Conservation (phyloP, 257 asterid species). For the Solanum arcanum region DNA sequence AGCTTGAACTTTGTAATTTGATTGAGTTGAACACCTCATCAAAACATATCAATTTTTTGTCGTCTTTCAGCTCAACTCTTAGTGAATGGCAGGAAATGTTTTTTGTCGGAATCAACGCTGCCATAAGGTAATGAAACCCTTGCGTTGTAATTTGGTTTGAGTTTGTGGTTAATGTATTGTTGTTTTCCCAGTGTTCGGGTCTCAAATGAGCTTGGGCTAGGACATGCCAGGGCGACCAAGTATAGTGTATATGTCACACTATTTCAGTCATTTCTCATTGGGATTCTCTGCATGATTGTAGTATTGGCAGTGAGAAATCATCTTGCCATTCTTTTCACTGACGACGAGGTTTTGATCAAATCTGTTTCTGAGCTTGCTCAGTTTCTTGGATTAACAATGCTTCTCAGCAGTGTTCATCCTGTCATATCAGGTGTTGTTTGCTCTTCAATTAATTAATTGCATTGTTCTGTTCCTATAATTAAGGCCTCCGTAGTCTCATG, state of each 20-base stretch:
- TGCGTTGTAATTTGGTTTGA: not conserved
- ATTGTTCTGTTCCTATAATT: not conserved
- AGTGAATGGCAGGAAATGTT: slow-evolving; percentile 67
- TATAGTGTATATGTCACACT: slow-evolving; percentile 41
- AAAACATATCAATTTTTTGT: not conserved
- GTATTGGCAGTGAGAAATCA: slow-evolving; percentile 32
- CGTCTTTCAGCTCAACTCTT: slow-evolving; percentile 43
- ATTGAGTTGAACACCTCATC: not conserved
- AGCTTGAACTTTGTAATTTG: not conserved
- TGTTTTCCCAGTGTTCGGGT: slow-evolving; percentile 35
- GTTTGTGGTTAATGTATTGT: not conserved
- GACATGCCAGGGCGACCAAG: slow-evolving; percentile 45
- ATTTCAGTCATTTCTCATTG: slow-evolving; percentile 32
- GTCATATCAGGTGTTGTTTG: slow-evolving; percentile 44
- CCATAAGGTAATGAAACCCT: slow-evolving; percentile 42
- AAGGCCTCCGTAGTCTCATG: not conserved
- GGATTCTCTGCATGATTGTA: slow-evolving; percentile 22
- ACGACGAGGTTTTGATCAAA: slow-evolving; percentile 23
- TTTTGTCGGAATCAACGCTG: slow-evolving; percentile 76
- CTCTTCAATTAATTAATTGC: not conserved
- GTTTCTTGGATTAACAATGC: slow-evolving; percentile 31
- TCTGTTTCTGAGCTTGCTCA: slow-evolving; percentile 34
- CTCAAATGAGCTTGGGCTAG: slow-evolving; percentile 64
- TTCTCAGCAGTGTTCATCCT: slow-evolving; percentile 50
- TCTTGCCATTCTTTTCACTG: slow-evolving; percentile 42